These are phyloP conservation scores for Viola pubescens DNA, from an alignment of 441 rosid species.

Conservation along the genomic window DNA sequence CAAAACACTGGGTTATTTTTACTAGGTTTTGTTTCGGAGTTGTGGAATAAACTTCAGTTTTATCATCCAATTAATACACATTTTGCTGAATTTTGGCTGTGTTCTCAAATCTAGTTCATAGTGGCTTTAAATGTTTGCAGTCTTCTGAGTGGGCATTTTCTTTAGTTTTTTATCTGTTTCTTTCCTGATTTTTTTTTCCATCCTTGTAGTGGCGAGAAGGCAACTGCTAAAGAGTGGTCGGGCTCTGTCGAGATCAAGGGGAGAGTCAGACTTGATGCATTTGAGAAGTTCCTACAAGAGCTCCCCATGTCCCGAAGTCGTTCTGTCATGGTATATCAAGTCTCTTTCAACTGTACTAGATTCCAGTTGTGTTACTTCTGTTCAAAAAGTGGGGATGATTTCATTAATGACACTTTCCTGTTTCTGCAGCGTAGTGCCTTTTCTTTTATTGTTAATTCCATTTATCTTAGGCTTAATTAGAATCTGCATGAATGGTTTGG, in stretches of 20 bases:
- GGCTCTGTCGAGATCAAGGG: constrained; percentile 70
- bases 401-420: constrained; percentile 4
- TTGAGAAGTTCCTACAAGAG: constrained; percentile 82
- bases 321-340: constrained; percentile 80
- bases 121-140: neutral
- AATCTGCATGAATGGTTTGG: too few species aligned
- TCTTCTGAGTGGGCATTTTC: neutral
- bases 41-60: too few species aligned
- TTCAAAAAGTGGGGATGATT: constrained; percentile 6
- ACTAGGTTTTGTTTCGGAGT: too few species aligned
- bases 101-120: neutral
- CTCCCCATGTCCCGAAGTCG: constrained; percentile 85
- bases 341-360: constrained; percentile 37
- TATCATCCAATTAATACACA: neutral
- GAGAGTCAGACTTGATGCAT: constrained; percentile 80
- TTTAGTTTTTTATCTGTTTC: constrained; percentile 12
- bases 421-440: neutral
- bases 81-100: neutral
- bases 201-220: constrained; percentile 60
- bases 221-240: constrained; percentile 54
- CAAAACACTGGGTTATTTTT: neutral
- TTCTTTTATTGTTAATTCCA: neutral
- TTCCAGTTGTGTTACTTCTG: constrained; percentile 19
- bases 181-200: neutral
- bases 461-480: too few species aligned